Conservation (phyloP, 2,329 filamentous ascomycete species). For the Akanthomyces muscarius region DNA sequence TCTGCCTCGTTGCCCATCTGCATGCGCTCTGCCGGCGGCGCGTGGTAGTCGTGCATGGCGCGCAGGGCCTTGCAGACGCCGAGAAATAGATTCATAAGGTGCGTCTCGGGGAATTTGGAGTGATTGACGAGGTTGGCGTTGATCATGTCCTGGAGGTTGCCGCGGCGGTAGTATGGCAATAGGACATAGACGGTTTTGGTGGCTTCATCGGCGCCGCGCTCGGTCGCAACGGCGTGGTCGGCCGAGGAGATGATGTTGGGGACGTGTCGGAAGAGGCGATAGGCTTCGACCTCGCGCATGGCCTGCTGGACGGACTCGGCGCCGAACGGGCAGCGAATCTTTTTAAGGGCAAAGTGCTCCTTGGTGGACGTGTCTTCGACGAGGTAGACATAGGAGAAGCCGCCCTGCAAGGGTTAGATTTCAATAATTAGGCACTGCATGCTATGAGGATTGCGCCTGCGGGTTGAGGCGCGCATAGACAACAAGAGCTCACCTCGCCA, state of each 20-base stretch:
- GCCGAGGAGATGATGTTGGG: slow-evolving; percentile 82
- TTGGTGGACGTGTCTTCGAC: slow-evolving; percentile 85
- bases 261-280: slow-evolving; percentile 79
- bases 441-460: too few relatives aligned
- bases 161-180: slow-evolving; percentile 89
- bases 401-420: slow-evolving; percentile 55
- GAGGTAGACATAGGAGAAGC: slow-evolving; percentile 98
- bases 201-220: slow-evolving; percentile 59
- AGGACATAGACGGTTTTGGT: slow-evolving; percentile 96
- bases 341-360: slow-evolving; percentile 90
- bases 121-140: slow-evolving; percentile 98
- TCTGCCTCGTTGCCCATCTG: slow-evolving; percentile 45
- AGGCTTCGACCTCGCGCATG: slow-evolving; percentile 95
- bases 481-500: slow-evolving; percentile 63
- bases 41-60: slow-evolving; percentile 83
- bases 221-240: slow-evolving; percentile 77
- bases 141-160: slow-evolving; percentile 96
- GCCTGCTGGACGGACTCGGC: slow-evolving; percentile 93
- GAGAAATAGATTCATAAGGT: slow-evolving; percentile 84
- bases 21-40: slow-evolving; percentile 46
- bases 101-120: slow-evolving; percentile 79
- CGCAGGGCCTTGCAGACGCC: slow-evolving; percentile 86
- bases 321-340: slow-evolving; percentile 97
- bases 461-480: neutral
- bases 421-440: too few relatives aligned